Evolutionary conservation across 148 eudicot species (phyloP), one percentile per base, ranked within the genome.

Genomic region (Rhododendron molle): DNA sequence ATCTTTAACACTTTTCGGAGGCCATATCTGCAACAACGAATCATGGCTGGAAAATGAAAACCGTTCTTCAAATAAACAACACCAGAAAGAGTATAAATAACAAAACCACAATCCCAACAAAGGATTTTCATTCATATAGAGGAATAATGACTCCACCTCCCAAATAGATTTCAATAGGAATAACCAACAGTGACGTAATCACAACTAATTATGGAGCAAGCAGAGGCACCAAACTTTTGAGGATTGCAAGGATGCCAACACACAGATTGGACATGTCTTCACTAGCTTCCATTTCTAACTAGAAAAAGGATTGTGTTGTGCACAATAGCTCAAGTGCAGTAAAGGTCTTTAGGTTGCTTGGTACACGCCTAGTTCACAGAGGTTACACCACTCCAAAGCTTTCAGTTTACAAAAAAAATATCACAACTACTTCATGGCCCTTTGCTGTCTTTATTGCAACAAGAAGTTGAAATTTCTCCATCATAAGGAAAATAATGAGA

Each of bases 1-100:
- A 91, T 97, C 99, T 90, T 93, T 97, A 65, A 97, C 90, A 89
- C 89, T 93, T 88, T 94, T 95, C 20, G 99, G 99, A 88, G 99
- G 98, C 99, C 99, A 97, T 91, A 97, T 93, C 99, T 97, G 92
- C 93, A 90, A 23, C 71, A 86, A 85, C n/a, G 76, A 80, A 89
- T 86, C 62, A 83, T 10, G 23, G 36, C 52, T 3, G 14, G 34
- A 74, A 74, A 84, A 76, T 60, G 83, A 83, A 26, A 67, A n/a
- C 47, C 83, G 49, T 4, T 26, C 43, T 21, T 83, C 36, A 20
- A 18, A 54, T 62, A 34, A 52, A 10, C 58, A 26, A 47, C 88
- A 73, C 80, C 67, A 50, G n/a, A 71, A 82, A 49, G 20, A 36
- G 38, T 76, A n/a, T 49, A 74, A 60, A 54, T 52, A 85, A 52